Base-by-base conservation (phyloP, 1,284 basidiomycete genomes). In the Heterobasidion irregulare region DNA sequence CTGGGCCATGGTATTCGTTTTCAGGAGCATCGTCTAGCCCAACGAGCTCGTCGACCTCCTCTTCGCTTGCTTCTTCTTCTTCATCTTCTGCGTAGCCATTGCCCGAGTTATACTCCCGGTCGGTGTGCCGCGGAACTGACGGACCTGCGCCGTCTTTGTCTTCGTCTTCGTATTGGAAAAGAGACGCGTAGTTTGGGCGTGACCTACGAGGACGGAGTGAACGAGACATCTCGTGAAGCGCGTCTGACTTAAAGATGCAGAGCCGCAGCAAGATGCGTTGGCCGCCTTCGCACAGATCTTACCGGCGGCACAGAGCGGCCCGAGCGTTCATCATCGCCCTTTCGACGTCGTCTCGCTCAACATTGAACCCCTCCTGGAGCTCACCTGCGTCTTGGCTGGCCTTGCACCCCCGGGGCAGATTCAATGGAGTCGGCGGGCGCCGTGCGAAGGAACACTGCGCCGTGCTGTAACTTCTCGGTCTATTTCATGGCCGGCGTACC, bases 1-100 rank as follows among this genome's bases (percentile, higher is more conserved):
- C 47, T 4, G 26, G 45, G n/a, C n/a, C 48, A 38, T 33, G 61
- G 3, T 33, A 58, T 57, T 15, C 10, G 33, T 55, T n/a, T 49
- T 54, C 18, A 13, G 36, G 45, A 34, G 10, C 36, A 5, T 18
- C 50, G 26, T 13, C 48, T 26, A 5, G 26, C 26, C 26, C 26
- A 5, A 26, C 6, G 26, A 41, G 34, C 45, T 32, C 54, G 33
- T 16, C 57, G 50, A 35, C 45, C n/a, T 54, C 58, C 12, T 59
- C 62, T 9, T 56, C 59, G 3, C 49, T 44, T 1, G 55, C 64
- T 8, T 63, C 62, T 6, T 66, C 60, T 8, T 65, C 65, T 6
- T 58, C 64, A 50, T 51, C 55, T 26, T 62, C 64, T 13, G 60
- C 61, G 41, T 80, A 81, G 58, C 80, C 80, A 57, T 74, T 74